Evolutionary conservation across 179 eudicot species (phyloP), one percentile per base, ranked within the genome.

Genomic region (Heliamphora pulchella): DNA sequence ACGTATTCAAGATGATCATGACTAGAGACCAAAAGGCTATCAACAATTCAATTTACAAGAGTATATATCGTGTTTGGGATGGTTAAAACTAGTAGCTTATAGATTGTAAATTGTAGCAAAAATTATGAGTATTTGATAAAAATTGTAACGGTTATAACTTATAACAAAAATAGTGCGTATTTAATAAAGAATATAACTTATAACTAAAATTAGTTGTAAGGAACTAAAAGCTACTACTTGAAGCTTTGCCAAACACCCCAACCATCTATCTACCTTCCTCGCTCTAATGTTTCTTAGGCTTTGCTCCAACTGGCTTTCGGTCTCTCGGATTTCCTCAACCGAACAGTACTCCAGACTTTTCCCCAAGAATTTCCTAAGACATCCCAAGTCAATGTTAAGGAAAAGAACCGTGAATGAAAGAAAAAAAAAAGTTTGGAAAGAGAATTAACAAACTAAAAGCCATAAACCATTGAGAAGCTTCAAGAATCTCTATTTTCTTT

Each of bases 331-430:
- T 67, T 88, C 91, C 50, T 86, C 80, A 51, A 78, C 20, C 15
- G 89, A 88, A 65, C 87, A 85, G 48, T 86, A 75, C 4, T 17
- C 82, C 47, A 88, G 43, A 64, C 67, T 9, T 9, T 9, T 51
- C 6, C 91, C 91, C 78, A 86, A 78, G 59, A 86, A 81, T 81
- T 82, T 86, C 85, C 91, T 88, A 58, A 47, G 5, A 58, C 50
- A 78, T 71, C 5, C 50, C 13, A 15, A 8, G 8, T 22, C 51
- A 50, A 63, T 57, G 61, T 69, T 55, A 10, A 65, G 74, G 5
- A 70, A 46, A 72, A 75, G 10, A 46, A 78, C 10, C 39, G 4
- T 1, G 4, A 39, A 44, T 13, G 4, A 50, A 43, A 5, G 20
- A 9, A 20, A 46, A 62, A 1, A 31, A n/a, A 6, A 10, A 48